phyloP scores from a whole-genome alignment of 202 grass and related monocot species.

The Setaria viridis region DNA sequence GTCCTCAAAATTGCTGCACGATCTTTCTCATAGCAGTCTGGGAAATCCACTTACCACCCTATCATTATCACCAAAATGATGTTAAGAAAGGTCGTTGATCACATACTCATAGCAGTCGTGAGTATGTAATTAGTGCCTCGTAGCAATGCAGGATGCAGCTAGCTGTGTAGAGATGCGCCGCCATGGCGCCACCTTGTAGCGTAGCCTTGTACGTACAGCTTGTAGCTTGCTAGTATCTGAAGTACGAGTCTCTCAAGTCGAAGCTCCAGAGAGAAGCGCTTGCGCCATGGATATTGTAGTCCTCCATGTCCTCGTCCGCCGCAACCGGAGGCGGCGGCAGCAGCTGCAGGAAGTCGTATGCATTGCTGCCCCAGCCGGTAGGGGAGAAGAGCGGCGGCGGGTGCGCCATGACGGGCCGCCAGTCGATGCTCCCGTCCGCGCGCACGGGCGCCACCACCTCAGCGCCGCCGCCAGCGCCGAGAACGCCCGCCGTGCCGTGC shows the following conservation, averaged over 20 bases:
- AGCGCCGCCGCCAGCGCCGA: background rate
- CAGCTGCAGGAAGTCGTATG: slow-evolving; percentile 53
- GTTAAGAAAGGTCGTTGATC: background rate
- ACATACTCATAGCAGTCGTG: background rate
- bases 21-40: background rate
- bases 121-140: background rate
- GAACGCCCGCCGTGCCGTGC: background rate
- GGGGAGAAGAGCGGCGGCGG: slow-evolving; percentile 60
- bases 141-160: slow-evolving; percentile 27
- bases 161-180: background rate
- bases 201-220: too few relatives aligned
- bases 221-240: slow-evolving; percentile 37
- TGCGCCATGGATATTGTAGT: slow-evolving; percentile 42
- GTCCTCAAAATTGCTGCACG: background rate
- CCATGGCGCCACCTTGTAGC: background rate
- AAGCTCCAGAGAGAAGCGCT: slow-evolving; percentile 58
- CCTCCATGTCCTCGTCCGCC: slow-evolving; percentile 47
- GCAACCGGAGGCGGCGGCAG: background rate
- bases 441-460: slow-evolving; percentile 34
- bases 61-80: background rate
- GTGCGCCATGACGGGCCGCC: slow-evolving; percentile 63
- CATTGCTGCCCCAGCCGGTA: slow-evolving; percentile 47
- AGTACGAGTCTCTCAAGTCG: slow-evolving; percentile 44
- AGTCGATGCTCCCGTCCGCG: slow-evolving; percentile 60
- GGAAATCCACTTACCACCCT: background rate